A percentile compares a stretch with the other conserved stretches of the same genome.
Evolutionary conservation across 768 basidiomycete genomes (phyloP).

Genomic region (Calocybe cyanea): DNA sequence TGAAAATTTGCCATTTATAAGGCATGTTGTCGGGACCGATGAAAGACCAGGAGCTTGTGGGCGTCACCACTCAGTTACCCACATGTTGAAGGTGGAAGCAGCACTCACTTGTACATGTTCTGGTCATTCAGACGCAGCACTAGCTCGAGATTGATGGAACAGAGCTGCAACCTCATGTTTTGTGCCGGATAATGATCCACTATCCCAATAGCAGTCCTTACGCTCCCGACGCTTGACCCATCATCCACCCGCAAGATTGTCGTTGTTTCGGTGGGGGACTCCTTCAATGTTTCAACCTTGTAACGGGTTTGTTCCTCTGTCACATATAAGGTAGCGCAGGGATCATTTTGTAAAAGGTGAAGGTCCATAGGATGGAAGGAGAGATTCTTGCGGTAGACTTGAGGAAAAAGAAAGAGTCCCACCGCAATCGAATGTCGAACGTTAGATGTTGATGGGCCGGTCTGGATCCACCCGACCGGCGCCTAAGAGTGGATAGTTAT

Average conservation of each 20-base stretch:
- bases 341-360: constrained; percentile 35
- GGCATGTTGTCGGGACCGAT: no score
- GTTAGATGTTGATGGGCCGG: no score
- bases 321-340: constrained; percentile 30
- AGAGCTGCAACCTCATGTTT: constrained; percentile 23
- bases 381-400: no score
- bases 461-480: no score
- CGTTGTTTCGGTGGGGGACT: constrained; percentile 16
- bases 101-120: constrained; percentile 20
- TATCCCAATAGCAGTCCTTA: constrained; percentile 29
- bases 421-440: no score
- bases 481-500: no score
- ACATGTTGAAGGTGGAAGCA: neutral
- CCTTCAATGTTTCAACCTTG: constrained; percentile 25
- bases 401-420: no score
- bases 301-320: constrained; percentile 31
- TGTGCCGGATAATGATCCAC: constrained; percentile 21
- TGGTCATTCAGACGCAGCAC: constrained; percentile 4
- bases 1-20: no score
- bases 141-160: constrained; percentile 16
- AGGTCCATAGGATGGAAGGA: constrained; percentile 24
- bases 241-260: constrained; percentile 26
- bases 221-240: constrained; percentile 24
- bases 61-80: no score
- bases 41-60: no score